Evolutionary conservation across 345 rosid species (phyloP).

Genomic region (Cardamine resedifolia): DNA sequence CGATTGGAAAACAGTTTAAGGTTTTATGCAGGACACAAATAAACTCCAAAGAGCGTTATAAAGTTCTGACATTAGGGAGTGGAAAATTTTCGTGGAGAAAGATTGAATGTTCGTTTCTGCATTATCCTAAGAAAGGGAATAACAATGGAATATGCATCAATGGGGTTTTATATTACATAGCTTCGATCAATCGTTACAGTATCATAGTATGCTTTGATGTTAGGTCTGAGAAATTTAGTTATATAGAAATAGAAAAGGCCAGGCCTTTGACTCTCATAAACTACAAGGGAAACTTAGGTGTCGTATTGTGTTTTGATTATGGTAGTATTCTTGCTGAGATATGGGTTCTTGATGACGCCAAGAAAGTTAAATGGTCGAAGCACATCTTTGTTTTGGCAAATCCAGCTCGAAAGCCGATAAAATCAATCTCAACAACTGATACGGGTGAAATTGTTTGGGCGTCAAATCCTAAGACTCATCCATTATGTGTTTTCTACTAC

Average conservation of each 20-base stretch:
- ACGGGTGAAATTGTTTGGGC: not conserved
- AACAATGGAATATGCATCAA: not conserved
- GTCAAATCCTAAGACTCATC: not conserved
- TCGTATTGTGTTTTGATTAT: not conserved
- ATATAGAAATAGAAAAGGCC: not conserved
- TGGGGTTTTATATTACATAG: slow-evolving; percentile 7
- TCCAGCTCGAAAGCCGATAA: not conserved
- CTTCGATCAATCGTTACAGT: too few species aligned
- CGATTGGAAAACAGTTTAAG: not conserved
- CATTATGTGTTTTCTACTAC: slow-evolving; percentile 1
- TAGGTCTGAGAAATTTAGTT: slow-evolving; percentile 12
- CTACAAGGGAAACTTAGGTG: slow-evolving; percentile 25
- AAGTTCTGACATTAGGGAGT: not conserved
- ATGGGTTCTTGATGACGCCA: not conserved
- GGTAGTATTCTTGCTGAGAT: not conserved
- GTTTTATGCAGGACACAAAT: too few species aligned
- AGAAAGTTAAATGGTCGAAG: not conserved
- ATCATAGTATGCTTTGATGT: not conserved
- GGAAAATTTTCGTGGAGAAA: not conserved
- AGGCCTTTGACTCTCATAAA: not conserved
- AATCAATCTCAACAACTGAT: not conserved
- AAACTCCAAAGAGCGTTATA: too few species aligned
- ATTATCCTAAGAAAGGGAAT: not conserved
- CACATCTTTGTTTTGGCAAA: not conserved
- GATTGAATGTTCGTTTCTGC: not conserved